phyloP scores from a whole-genome alignment of 257 asterid genomes.

The Penstemon davidsonii region DNA sequence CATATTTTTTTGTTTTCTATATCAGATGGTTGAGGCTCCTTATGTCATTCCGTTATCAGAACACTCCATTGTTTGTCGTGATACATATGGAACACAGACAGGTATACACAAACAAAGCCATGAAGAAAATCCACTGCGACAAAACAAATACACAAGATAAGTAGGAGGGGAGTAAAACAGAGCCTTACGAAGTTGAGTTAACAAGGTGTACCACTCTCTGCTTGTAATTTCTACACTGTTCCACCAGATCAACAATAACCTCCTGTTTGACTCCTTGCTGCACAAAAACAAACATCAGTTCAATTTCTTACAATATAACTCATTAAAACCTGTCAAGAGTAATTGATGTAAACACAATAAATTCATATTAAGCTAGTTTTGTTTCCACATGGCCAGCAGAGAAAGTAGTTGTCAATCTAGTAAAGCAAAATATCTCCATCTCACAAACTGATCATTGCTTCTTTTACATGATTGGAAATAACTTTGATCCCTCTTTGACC shows the following conservation, averaged over 20 bases:
- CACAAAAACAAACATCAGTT: background rate
- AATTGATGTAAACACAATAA: background rate
- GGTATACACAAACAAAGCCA: background rate
- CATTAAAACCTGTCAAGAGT: background rate
- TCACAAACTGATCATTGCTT: background rate
- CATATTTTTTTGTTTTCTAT: background rate
- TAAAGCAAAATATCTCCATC: too few species aligned
- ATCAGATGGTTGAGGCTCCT: constrained; percentile 11
- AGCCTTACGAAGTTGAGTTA: constrained; percentile 95
- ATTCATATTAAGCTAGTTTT: constrained; percentile 1
- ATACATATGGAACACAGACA: background rate
- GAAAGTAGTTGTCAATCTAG: too few species aligned
- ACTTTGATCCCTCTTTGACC: background rate
- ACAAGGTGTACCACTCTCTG: constrained; percentile 98
- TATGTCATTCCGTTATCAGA: background rate
- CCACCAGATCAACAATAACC: constrained; percentile 96
- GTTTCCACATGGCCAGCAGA: too few species aligned
- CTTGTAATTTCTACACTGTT: constrained; percentile 92
- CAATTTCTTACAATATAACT: constrained; percentile 4
- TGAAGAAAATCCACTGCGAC: constrained; percentile 16
- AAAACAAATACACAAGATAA: constrained; percentile 13
- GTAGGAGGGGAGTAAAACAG: constrained; percentile 25
- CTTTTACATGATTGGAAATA: constrained; percentile 3
- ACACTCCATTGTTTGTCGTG: background rate
- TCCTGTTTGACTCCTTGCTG: constrained; percentile 93